Base-by-base conservation (phyloP, 1,139 yeast genomes). In the Saccharomyces hybrid region DNA sequence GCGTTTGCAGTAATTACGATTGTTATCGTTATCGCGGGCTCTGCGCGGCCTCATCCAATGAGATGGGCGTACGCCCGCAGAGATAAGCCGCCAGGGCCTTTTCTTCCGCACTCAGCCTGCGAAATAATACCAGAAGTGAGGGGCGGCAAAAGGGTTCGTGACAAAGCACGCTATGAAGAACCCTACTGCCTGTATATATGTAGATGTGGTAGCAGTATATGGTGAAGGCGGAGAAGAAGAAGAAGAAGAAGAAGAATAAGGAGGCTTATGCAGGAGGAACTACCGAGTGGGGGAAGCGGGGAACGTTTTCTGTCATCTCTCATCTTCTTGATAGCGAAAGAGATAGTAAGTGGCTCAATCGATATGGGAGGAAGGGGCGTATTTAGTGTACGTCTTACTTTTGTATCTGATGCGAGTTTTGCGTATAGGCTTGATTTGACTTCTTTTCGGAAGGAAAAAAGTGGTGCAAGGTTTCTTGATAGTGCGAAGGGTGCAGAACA, bases 51-150 rank as follows among this genome's bases (percentile, higher is more conserved):
- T 38, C 42, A 11, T 38, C 42, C 42, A 38, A 38, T 38, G 19
- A 16, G 11, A 38, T 19, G 42, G 21, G 24, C 21, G 21, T 11
- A 11, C 21, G 42, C 21, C 42, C 42, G 24, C 4, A 38, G 24
- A 34, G 42, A 38, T 38, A 38, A 38, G 42, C 42, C 16, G 16
- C 42, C 42, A 38, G 42, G 42, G 42, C 42, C 42, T 38, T 38
- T 38, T 38, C 19, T 38, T 16, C 19, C 8, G 21, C 24, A 8
- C 21, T 16, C 12, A 38, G 42, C 42, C 21, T 34, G 6, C 9
- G 2, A 32, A 16, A 32, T 14, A 32, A 32, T 32, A n/a, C 14
- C 38, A 38, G 19, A 38, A 14, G 42, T 16, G 42, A 21, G 42
- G 42, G 19, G 42, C 24, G 24, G 42, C 42, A 38, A 38, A 16